A percentile compares a stretch with the other conserved stretches of the same genome.
Evolutionary conservation across 2,329 filamentous ascomycete genomes (phyloP).

Genomic region (Phialophora expanda): DNA sequence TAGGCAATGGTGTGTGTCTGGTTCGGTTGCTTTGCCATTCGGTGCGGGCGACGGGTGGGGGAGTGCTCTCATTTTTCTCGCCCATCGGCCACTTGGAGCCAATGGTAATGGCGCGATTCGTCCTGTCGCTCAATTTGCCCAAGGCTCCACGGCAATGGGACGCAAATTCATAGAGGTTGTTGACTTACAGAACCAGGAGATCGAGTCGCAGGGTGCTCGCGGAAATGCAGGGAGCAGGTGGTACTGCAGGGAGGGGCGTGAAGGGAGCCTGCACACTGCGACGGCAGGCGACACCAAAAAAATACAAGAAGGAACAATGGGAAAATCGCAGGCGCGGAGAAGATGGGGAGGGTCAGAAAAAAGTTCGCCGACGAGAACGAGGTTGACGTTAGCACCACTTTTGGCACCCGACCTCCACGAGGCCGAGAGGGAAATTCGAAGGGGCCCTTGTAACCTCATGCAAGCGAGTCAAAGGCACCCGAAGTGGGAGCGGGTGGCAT

Average conservation of each 20-base stretch:
- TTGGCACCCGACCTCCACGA: conserved; percentile 23
- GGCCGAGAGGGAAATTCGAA: conserved; percentile 29
- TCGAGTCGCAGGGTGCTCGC: background rate
- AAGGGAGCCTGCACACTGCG: conserved; percentile 19
- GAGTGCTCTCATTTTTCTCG: conserved; percentile 36
- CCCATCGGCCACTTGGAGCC: conserved; percentile 33
- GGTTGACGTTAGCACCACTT: conserved; percentile 29
- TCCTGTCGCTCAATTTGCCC: conserved; percentile 31
- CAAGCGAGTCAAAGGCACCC: conserved; percentile 11
- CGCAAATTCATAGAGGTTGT: conserved; percentile 24
- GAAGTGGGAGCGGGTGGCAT: conserved; percentile 7
- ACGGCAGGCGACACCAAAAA: conserved; percentile 32
- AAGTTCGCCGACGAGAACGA: conserved; percentile 23
- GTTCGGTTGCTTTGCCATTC: conserved; percentile 11
- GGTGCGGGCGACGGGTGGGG: conserved; percentile 31
- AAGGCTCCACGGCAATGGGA: conserved; percentile 28
- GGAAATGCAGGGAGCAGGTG: conserved; percentile 22
- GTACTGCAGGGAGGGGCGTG: conserved; percentile 8
- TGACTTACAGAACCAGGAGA: conserved; percentile 29
- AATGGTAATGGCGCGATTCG: conserved; percentile 35
- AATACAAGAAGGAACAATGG: conserved; percentile 31
- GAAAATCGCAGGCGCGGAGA: conserved; percentile 24
- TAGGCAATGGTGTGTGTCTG: conserved; percentile 25
- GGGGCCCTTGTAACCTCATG: conserved; percentile 12
- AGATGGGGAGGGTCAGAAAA: conserved; percentile 26